Percentiles rank a stretch among this genome's conserved stretches.
Conservation (phyloP, 805 yeast genomes). For the Starmerella roubikii region DNA sequence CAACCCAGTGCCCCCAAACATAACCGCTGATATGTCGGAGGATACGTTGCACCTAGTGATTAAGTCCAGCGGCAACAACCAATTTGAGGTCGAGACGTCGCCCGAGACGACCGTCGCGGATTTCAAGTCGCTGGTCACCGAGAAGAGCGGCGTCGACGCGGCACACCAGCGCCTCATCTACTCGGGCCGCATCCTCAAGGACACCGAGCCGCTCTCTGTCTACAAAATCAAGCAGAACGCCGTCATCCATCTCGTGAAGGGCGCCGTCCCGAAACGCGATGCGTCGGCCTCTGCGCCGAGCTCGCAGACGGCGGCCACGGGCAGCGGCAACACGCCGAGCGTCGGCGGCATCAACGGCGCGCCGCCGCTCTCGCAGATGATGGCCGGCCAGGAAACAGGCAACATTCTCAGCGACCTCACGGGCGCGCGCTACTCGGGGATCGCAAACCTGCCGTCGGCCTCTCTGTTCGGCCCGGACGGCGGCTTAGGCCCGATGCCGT, state of each 20-base stretch:
- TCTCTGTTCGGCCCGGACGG: slow-evolving; percentile 91
- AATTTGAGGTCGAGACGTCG: slow-evolving; percentile 50
- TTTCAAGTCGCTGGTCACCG: slow-evolving; percentile 52
- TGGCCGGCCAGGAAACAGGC: slow-evolving; percentile 79
- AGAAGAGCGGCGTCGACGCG: slow-evolving; percentile 50
- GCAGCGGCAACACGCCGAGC: neutral
- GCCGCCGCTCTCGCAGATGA: slow-evolving; percentile 50
- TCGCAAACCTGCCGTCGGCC: slow-evolving; percentile 72
- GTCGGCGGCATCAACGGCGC: slow-evolving; percentile 27
- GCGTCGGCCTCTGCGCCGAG: slow-evolving; percentile 22
- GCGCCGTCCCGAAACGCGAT: slow-evolving; percentile 26
- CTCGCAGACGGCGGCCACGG: slow-evolving; percentile 19
- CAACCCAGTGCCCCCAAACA: neutral
- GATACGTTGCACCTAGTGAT: slow-evolving; percentile 13
- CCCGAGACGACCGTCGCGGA: slow-evolving; percentile 46
- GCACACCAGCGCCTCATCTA: slow-evolving; percentile 81
- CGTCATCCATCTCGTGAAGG: slow-evolving; percentile 78
- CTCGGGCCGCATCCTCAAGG: slow-evolving; percentile 88
- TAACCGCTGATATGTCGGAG: neutral
- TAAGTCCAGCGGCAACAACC: slow-evolving; percentile 53
- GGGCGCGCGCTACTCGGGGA: slow-evolving; percentile 92
- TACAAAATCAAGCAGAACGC: slow-evolving; percentile 80
- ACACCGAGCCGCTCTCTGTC: slow-evolving; percentile 53
- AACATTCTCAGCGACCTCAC: slow-evolving; percentile 87
- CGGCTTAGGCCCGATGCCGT: slow-evolving; percentile 69